Percentiles rank a stretch among this genome's conserved stretches.
Conservation (phyloP, 257 asterid genomes). For the Przewalskia tangutica region DNA sequence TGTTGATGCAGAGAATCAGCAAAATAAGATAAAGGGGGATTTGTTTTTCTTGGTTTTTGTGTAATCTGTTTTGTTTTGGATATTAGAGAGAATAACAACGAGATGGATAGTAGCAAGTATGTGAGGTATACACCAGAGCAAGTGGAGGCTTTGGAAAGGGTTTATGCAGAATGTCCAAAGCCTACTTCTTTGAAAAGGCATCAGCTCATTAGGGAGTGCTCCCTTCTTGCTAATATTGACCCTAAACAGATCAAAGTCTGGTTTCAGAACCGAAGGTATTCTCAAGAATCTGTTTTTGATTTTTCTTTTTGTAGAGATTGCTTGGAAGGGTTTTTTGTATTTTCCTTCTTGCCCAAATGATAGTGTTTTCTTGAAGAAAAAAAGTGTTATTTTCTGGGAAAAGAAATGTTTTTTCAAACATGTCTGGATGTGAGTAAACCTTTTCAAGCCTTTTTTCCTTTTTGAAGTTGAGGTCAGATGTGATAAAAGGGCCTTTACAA, state of each 20-base stretch:
- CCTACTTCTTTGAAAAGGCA: constrained; percentile 92
- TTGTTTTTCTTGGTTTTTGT: neutral
- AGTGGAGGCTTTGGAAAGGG: constrained; percentile 95
- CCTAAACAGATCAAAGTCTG: constrained; percentile 99
- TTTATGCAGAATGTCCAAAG: constrained; percentile 85
- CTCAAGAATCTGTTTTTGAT: neutral
- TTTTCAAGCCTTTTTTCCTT: neutral
- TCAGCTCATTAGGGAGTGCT: constrained; percentile 86
- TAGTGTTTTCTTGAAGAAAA: neutral
- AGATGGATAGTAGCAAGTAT: constrained; percentile 87
- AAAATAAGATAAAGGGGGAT: neutral
- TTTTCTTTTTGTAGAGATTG: neutral
- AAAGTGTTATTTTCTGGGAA: too few relatives aligned
- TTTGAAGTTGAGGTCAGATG: neutral
- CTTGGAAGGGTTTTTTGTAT: too few relatives aligned
- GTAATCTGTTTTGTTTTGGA: neutral
- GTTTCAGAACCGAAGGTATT: constrained; percentile 93
- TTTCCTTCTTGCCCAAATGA: neutral
- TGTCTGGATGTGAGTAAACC: neutral
- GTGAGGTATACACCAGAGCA: constrained; percentile 97
- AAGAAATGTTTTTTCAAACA: neutral
- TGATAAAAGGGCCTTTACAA: neutral
- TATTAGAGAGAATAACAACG: constrained; percentile 18
- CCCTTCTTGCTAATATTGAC: constrained; percentile 79
- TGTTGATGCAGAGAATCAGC: neutral